Evolutionary conservation across 1,284 basidiomycete species (phyloP).

Genomic region (Pyrrhoderma noxium): DNA sequence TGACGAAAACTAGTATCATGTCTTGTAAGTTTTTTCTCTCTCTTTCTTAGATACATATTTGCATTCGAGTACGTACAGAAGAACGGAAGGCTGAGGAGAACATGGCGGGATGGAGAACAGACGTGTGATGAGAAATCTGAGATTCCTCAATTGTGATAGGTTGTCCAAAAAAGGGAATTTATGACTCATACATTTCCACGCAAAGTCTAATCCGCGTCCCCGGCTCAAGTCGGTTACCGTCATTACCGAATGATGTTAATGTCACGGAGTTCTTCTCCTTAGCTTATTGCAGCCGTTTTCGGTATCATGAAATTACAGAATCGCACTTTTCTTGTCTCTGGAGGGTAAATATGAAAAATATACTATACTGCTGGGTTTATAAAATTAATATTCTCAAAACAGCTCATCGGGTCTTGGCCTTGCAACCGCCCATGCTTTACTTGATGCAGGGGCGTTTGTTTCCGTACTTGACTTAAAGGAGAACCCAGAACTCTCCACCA

Average conservation of each 20-base stretch:
- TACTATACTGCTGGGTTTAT: constrained; percentile 3
- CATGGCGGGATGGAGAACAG: constrained; percentile 9
- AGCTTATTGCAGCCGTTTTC: neutral
- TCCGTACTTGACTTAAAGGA: constrained; percentile 41
- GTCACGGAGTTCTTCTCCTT: too few species aligned
- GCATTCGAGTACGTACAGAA: constrained; percentile 8
- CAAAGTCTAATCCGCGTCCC: neutral
- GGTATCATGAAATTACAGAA: constrained; percentile 46
- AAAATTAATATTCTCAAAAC: neutral
- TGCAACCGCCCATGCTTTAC: constrained; percentile 40
- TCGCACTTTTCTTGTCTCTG: constrained; percentile 46
- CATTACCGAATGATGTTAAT: neutral
- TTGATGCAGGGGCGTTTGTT: constrained; percentile 35
- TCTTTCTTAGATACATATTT: neutral
- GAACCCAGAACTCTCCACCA: constrained; percentile 24
- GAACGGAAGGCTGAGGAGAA: constrained; percentile 15
- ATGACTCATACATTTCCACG: neutral
- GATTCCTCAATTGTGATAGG: constrained; percentile 9
- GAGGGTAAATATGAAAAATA: constrained; percentile 33
- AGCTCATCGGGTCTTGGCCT: constrained; percentile 51
- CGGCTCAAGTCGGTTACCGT: neutral
- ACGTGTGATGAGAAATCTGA: neutral
- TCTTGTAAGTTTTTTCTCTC: neutral
- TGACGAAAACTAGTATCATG: constrained; percentile 10
- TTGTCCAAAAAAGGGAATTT: neutral